Percentiles rank a stretch among this genome's conserved stretches.
phyloP scores from a whole-genome alignment of 768 basidiomycete genomes.

The Mycena galopus region DNA sequence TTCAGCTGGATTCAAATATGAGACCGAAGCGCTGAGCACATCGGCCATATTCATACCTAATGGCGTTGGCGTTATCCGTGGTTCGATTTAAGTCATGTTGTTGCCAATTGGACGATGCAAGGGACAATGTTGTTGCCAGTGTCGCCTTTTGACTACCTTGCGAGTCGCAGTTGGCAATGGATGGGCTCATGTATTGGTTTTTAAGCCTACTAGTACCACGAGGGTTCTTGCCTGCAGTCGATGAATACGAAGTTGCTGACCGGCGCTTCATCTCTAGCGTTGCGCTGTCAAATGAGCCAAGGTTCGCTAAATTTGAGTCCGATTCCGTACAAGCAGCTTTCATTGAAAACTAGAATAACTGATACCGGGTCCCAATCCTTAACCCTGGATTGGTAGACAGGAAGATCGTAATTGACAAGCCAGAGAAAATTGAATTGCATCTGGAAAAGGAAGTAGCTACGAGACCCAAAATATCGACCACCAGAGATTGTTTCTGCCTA shows the following conservation, averaged over 20 bases:
- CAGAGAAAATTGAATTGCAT: neutral
- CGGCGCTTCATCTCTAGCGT: neutral
- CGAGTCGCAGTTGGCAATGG: neutral
- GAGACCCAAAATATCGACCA: neutral
- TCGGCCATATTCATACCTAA: neutral
- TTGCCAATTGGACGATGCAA: neutral
- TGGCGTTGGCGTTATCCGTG: neutral
- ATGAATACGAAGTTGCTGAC: neutral
- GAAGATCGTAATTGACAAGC: neutral
- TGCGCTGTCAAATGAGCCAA: neutral
- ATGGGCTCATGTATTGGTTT: neutral
- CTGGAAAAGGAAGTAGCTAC: neutral
- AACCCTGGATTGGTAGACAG: neutral
- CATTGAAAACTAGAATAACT: neutral
- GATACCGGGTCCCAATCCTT: neutral
- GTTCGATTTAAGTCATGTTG: neutral
- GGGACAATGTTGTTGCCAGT: neutral
- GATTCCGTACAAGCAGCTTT: neutral
- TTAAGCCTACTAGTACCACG: neutral
- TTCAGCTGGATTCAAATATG: neutral
- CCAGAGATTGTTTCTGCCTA: slow-evolving; percentile 3
- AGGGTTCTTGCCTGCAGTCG: neutral
- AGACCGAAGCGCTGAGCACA: neutral
- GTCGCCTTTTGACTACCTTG: neutral
- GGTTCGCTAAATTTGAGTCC: neutral